A percentile compares a stretch with the other conserved stretches of the same genome.
Conservation (phyloP, 164 flowering plant species). For the Sextonia rubra region DNA sequence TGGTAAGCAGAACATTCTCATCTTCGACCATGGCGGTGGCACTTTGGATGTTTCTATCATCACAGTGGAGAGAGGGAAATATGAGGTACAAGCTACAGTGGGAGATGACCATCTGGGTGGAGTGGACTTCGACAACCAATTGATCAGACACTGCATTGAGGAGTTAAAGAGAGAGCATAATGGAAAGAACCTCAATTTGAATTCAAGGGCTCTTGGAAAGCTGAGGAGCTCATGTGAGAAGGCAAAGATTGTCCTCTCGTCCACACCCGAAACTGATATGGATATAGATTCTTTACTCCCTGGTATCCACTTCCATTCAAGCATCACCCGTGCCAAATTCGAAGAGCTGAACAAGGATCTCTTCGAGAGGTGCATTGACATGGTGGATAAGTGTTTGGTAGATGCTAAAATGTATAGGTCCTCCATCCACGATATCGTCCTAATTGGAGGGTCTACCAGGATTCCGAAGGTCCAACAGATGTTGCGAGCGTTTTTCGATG, state of each 20-base stretch:
- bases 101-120: constrained; percentile 44
- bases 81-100: constrained; percentile 6
- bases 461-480: constrained; percentile 55
- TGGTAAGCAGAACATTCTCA: neutral
- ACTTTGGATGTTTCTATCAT: constrained; percentile 8
- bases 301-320: constrained; percentile 48
- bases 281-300: constrained; percentile 51
- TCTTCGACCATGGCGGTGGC: constrained; percentile 7
- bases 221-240: constrained; percentile 30
- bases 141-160: constrained; percentile 40
- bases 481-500: constrained; percentile 56
- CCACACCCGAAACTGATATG: constrained; percentile 43
- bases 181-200: too few species aligned
- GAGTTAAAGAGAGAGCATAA: constrained; percentile 49
- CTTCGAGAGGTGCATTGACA: constrained; percentile 54
- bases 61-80: constrained; percentile 2
- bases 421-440: constrained; percentile 46
- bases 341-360: constrained; percentile 60
- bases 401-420: constrained; percentile 57
- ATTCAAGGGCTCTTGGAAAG: constrained; percentile 42
- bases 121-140: constrained; percentile 59
- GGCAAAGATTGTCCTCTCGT: constrained; percentile 31
- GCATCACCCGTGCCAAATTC: constrained; percentile 50
- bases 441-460: constrained; percentile 59
- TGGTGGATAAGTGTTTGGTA: constrained; percentile 46